These are phyloP conservation scores for Auricularia cornea DNA, from an alignment of 768 basidiomycete species.

Conservation along the genomic window DNA sequence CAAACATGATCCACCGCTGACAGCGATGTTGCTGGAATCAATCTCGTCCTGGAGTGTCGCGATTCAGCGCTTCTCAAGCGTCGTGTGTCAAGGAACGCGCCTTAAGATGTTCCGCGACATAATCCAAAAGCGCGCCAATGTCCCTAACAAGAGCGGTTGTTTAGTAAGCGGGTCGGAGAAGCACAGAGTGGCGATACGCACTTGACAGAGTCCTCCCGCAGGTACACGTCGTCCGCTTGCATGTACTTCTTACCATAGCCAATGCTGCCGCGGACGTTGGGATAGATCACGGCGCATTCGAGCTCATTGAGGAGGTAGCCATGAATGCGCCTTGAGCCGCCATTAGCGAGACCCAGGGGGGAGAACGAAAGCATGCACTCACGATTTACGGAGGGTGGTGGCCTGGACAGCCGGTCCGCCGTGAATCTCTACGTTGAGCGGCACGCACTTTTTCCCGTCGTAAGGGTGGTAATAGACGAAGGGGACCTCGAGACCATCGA, in stretches of 20 bases:
- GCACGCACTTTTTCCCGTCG: slow-evolving; percentile 18
- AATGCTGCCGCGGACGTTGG: slow-evolving; percentile 35
- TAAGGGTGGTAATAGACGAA: slow-evolving; percentile 36
- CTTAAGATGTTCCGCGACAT: slow-evolving; percentile 25
- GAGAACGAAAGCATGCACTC: slow-evolving; percentile 3
- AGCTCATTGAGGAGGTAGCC: slow-evolving; percentile 36
- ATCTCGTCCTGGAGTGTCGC: slow-evolving; percentile 18
- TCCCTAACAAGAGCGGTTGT: slow-evolving; percentile 19
- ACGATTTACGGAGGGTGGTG: slow-evolving; percentile 27
- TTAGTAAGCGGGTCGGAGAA: background rate
- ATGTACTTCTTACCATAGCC: slow-evolving; percentile 35
- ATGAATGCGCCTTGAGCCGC: slow-evolving; percentile 20
- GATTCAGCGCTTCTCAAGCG: too few relatives aligned
- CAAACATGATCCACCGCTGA: slow-evolving; percentile 35
- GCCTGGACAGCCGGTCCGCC: slow-evolving; percentile 33
- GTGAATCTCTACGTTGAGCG: slow-evolving; percentile 31
- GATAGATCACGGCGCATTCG: slow-evolving; percentile 32
- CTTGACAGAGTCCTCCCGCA: slow-evolving; percentile 37
- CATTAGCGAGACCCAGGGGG: background rate
- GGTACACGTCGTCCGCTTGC: slow-evolving; percentile 32
- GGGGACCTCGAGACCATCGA: slow-evolving; percentile 33
- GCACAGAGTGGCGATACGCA: too few relatives aligned
- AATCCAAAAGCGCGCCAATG: slow-evolving; percentile 29
- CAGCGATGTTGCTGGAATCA: slow-evolving; percentile 30
- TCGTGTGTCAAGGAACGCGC: too few relatives aligned